Evolutionary conservation across 176 grass and related monocot genomes (phyloP), one percentile per base, ranked within the genome.

Genomic region (Triticum urartu): DNA sequence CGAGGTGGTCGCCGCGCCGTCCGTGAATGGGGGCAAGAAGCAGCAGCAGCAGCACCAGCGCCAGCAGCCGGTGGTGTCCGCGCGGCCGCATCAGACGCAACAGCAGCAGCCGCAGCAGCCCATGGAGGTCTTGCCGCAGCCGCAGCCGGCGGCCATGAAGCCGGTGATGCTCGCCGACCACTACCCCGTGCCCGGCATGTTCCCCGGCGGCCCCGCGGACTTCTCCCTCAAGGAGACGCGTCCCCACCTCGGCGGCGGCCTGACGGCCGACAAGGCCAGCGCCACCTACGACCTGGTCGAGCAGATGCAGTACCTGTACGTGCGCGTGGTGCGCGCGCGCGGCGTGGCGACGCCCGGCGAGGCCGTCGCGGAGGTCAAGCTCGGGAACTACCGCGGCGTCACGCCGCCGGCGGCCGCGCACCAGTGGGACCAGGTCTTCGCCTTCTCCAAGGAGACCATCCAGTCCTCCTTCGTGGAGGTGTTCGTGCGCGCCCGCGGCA

Each of bases 301-400:
- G 85, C 93, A 95, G 88, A 91, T 98, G 89, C 89, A 95, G 67
- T 98, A 98, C 82, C 87, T 98, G 2, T 98, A 98, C 68, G 93
- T 98, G 40, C 93, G 93, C 70, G 93, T 98, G 11, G 93, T 98
- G 64, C 89, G 91, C 84, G 91, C 93, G 20, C 91, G 93, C 58
- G 91, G 94, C 72, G 79, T 86, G 72, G 64, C 86, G 1, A 26
- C 77, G 25, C 50, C 35, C 32, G 80, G 89, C 45, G 93, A 93
- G 68, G 85, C 88, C 36, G 91, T 95, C 36, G 89, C 91, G 13
- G 95, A 98, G 85, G 95, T 98, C 22, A 98, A 98, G 91, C 87
- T 98, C 10, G 95, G 93, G 10, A 98, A 98, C 90, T 98, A 98
- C 77, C 87, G 95, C 17, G 93, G 95, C 33, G 83, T 98, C n/a